These are phyloP conservation scores for Penicillium sp. DNA, from an alignment of 2,329 filamentous ascomycete species.

Conservation along the genomic window DNA sequence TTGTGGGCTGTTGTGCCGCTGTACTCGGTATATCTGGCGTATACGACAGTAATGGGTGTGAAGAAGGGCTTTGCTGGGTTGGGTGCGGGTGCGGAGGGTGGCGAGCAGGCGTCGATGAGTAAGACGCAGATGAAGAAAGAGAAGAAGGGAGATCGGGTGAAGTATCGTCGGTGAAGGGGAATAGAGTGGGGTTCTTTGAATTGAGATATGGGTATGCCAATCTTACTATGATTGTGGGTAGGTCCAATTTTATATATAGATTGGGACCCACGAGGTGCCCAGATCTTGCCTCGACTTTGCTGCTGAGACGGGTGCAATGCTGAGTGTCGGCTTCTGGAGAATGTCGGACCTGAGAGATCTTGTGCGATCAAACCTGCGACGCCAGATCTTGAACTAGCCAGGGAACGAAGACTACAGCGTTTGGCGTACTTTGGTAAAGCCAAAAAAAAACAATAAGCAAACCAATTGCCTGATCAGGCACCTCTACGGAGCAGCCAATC, in stretches of 20 bases:
- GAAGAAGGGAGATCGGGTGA: constrained; percentile 50
- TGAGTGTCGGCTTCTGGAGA: background rate
- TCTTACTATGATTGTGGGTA: background rate
- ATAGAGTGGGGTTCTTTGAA: background rate
- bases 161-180: constrained; percentile 13
- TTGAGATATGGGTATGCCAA: background rate
- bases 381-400: too few species aligned
- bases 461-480: too few species aligned
- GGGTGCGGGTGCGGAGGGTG: constrained; percentile 35
- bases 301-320: background rate
- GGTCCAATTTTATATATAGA: background rate
- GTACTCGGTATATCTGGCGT: constrained; percentile 53
- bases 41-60: constrained; percentile 53
- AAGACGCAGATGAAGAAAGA: constrained; percentile 59
- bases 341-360: background rate
- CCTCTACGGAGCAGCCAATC: background rate
- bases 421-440: background rate
- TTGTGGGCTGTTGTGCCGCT: constrained; percentile 57
- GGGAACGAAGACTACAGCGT: background rate
- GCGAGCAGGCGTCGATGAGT: constrained; percentile 42
- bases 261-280: background rate
- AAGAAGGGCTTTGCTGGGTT: constrained; percentile 50
- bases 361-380: too few species aligned
- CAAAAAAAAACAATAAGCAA: background rate
- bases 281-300: background rate